Conservation (phyloP, 2,329 filamentous ascomycete species). For the Talaromyces piceae region DNA sequence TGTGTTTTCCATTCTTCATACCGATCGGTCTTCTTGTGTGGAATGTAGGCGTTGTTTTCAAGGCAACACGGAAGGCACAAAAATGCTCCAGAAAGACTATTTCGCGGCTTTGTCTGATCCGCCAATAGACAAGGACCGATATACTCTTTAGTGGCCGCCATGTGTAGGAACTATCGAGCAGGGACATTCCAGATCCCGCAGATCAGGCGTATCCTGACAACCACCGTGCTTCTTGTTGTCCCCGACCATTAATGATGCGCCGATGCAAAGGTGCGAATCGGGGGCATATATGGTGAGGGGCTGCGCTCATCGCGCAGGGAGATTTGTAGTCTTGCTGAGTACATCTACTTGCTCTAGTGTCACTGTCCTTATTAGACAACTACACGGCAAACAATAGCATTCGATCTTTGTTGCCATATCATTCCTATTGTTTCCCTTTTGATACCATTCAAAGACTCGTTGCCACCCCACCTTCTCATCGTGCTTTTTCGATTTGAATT, state of each 20-base stretch:
- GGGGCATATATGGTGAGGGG: background rate
- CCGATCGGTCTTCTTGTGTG: background rate
- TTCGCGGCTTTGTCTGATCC: background rate
- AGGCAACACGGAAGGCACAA: background rate
- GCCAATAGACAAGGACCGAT: no score
- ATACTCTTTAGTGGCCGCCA: no score
- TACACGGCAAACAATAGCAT: background rate
- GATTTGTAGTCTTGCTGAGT: background rate
- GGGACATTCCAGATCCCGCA: slow-evolving; percentile 1
- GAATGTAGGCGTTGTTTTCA: background rate
- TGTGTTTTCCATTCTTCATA: background rate
- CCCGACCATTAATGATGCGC: background rate
- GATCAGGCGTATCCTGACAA: background rate
- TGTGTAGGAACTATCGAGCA: background rate
- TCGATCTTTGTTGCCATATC: background rate
- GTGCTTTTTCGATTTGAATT: background rate
- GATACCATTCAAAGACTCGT: no score
- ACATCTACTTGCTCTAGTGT: background rate
- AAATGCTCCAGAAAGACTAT: background rate
- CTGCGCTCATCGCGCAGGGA: background rate
- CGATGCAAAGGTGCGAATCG: background rate
- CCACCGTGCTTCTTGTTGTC: background rate
- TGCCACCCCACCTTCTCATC: background rate
- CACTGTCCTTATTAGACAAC: background rate
- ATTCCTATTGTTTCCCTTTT: background rate